These are phyloP conservation scores for Aspergillus felis DNA, from an alignment of 2,329 filamentous ascomycete genomes.

Conservation along the genomic window DNA sequence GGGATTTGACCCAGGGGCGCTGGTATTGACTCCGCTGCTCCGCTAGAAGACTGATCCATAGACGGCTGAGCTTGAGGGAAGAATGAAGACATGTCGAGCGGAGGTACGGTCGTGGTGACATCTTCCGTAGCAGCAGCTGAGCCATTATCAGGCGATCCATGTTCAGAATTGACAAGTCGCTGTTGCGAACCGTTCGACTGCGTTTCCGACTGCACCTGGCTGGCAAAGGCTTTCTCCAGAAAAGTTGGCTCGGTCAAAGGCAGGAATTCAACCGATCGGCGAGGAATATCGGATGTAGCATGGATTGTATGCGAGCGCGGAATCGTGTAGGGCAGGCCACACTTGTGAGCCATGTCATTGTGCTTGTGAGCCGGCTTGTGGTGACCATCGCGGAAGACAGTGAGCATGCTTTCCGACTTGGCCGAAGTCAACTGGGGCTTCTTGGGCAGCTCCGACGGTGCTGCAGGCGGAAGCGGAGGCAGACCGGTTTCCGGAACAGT, in stretches of 20 bases:
- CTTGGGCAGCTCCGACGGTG: slow-evolving; percentile 43
- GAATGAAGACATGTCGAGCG: slow-evolving; percentile 31
- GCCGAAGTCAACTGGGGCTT: slow-evolving; percentile 56
- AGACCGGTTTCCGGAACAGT: slow-evolving; percentile 46
- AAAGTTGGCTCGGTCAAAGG: slow-evolving; percentile 35
- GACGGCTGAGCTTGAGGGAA: slow-evolving; percentile 22
- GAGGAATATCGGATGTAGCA: slow-evolving; percentile 42
- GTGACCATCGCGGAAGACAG: slow-evolving; percentile 60
- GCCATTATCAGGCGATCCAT: slow-evolving; percentile 44
- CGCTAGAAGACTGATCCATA: slow-evolving; percentile 22
- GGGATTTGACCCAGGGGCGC: slow-evolving; percentile 27
- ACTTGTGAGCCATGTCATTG: slow-evolving; percentile 61
- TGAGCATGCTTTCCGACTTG: slow-evolving; percentile 58
- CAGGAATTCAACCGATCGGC: slow-evolving; percentile 52
- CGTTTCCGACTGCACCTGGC: slow-evolving; percentile 25
- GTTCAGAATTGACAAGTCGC: slow-evolving; percentile 40
- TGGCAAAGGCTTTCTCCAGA: slow-evolving; percentile 26
- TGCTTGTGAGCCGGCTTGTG: slow-evolving; percentile 63
- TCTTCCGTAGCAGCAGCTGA: slow-evolving; percentile 26
- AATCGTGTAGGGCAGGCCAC: slow-evolving; percentile 60
- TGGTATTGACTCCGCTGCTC: slow-evolving; percentile 19
- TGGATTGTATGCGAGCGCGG: slow-evolving; percentile 52
- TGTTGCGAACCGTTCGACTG: slow-evolving; percentile 32
- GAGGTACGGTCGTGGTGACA: slow-evolving; percentile 18
- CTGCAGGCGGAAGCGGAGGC: slow-evolving; percentile 36